Evolutionary conservation across 225 moss, liverwort and hornwort genomes (phyloP).

Genomic region (Pseudisothecium myosuroides): DNA sequence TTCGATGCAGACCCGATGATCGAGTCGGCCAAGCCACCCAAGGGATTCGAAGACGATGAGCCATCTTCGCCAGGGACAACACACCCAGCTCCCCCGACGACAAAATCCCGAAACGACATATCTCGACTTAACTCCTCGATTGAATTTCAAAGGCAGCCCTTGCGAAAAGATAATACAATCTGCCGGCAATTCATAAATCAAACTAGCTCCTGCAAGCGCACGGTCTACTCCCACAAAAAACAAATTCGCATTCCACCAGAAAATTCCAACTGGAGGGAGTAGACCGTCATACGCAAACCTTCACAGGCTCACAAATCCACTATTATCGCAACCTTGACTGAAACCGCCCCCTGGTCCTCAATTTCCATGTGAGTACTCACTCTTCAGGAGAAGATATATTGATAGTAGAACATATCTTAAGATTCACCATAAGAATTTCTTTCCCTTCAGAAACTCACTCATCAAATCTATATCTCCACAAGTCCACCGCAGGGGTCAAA

Average conservation of each 20-base stretch:
- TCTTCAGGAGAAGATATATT: not conserved
- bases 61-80: conserved; percentile 76
- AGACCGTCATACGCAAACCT: not conserved
- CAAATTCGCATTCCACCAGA: not conserved
- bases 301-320: not conserved
- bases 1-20: conserved; percentile 81
- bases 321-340: not conserved
- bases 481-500: not conserved
- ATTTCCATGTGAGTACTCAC: not conserved
- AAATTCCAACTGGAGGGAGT: not conserved
- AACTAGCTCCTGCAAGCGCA: not conserved
- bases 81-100: conserved; percentile 84
- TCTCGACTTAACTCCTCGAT: not conserved
- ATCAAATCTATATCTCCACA: not conserved
- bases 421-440: not conserved
- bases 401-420: not conserved
- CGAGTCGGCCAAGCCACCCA: conserved; percentile 82
- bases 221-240: not conserved
- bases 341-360: not conserved
- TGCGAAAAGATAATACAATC: not conserved
- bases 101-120: conserved; percentile 90
- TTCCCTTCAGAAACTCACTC: not conserved
- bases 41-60: conserved; percentile 79
- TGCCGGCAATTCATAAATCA: not conserved
- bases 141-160: not conserved